These are phyloP conservation scores for Tilletia indica DNA, from an alignment of 1,284 basidiomycete genomes.

Conservation along the genomic window DNA sequence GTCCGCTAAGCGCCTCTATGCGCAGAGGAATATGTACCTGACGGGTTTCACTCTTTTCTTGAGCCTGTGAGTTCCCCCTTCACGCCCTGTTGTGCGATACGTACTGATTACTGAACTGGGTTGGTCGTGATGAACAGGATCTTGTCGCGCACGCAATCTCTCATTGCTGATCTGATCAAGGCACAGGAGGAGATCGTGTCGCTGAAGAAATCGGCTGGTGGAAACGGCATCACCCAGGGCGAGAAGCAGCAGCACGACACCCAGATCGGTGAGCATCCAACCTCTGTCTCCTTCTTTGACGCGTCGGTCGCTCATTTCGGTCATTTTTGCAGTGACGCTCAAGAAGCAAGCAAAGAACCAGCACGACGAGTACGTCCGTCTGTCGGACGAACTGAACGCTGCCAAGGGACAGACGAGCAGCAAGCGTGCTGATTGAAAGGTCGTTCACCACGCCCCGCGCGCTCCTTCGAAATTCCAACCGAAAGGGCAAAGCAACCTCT, in stretches of 20 bases:
- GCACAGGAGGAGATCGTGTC: conserved; percentile 82
- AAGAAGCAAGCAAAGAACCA: conserved; percentile 54
- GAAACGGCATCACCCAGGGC: conserved; percentile 10
- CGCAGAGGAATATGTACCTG: conserved; percentile 72
- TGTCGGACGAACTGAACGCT: conserved; percentile 50
- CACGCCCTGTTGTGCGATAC: neutral
- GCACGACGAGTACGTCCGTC: conserved; percentile 53
- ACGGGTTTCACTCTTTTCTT: conserved; percentile 81
- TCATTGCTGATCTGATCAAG: conserved; percentile 84
- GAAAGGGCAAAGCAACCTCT: too few species aligned
- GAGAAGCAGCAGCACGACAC: conserved; percentile 49
- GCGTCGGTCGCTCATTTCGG: neutral
- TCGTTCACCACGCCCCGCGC: too few species aligned
- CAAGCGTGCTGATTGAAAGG: conserved; percentile 31
- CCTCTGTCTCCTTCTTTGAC: conserved; percentile 7
- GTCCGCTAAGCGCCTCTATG: conserved; percentile 83
- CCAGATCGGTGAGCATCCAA: conserved; percentile 42
- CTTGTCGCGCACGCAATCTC: conserved; percentile 85
- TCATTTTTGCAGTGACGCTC: conserved; percentile 38
- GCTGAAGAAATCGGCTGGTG: conserved; percentile 67
- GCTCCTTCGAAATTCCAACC: too few species aligned
- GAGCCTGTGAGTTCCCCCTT: conserved; percentile 36
- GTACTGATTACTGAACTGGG: neutral
- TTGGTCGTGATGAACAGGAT: conserved; percentile 57
- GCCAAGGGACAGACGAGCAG: conserved; percentile 39